Evolutionary conservation across 495 filamentous ascomycete species (phyloP).

Genomic region (Talaromyces trachyspermus): DNA sequence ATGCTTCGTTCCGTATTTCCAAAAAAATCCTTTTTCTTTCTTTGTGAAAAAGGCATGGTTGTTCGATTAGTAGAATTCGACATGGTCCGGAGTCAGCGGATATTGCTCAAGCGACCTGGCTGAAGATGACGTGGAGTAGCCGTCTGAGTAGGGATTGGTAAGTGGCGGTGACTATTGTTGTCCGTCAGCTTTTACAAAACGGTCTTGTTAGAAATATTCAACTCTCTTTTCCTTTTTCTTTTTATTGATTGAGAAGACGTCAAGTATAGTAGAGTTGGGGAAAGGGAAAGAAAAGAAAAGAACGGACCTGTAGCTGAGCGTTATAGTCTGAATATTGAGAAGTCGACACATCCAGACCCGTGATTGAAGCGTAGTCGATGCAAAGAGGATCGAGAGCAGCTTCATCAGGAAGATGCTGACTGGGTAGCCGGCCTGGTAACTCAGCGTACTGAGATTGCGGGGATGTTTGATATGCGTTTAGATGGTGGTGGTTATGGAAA

Average conservation of each 20-base stretch:
- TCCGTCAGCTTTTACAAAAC: constrained; percentile 10
- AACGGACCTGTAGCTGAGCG: constrained; percentile 61
- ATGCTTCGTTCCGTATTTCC: too few species aligned
- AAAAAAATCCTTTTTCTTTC: too few species aligned
- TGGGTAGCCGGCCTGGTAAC: constrained; percentile 40
- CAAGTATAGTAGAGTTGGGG: constrained; percentile 9
- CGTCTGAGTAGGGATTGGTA: constrained; percentile 73
- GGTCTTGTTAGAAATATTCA: constrained; percentile 11
- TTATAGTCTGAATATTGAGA: constrained; percentile 28
- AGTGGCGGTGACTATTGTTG: constrained; percentile 73
- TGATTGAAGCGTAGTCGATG: constrained; percentile 66
- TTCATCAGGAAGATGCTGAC: constrained; percentile 46
- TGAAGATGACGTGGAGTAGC: constrained; percentile 51
- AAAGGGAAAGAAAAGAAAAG: constrained; percentile 34
- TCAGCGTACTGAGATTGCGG: constrained; percentile 47
- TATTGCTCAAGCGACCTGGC: constrained; percentile 30
- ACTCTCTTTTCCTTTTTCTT: too few species aligned
- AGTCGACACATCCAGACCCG: constrained; percentile 63
- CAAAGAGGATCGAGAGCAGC: constrained; percentile 68
- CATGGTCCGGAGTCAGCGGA: constrained; percentile 34
- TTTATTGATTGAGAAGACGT: background rate
- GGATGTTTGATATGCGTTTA: constrained; percentile 59
- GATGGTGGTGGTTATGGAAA: too few species aligned
- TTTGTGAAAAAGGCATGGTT: too few species aligned
- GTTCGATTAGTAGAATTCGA: too few species aligned